Conservation (phyloP, 345 rosid species). For the Atalantia buxifolia region DNA sequence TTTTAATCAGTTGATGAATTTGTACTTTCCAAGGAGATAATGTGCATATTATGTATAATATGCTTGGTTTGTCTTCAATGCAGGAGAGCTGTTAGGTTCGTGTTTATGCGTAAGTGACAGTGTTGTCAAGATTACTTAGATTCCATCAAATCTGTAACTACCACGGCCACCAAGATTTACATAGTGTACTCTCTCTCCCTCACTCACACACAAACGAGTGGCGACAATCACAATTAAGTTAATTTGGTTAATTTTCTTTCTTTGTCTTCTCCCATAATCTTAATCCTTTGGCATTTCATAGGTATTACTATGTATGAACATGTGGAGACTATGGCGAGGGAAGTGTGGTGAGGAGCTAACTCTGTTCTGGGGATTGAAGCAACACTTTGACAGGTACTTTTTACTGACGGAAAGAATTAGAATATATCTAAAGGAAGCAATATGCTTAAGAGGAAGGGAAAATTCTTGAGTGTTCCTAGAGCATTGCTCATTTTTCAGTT, state of each 20-base stretch:
- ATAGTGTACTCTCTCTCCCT: slow-evolving; percentile 32
- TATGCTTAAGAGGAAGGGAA: not conserved
- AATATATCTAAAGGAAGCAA: not conserved
- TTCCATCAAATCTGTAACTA: not conserved
- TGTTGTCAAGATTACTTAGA: not conserved
- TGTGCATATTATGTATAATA: not conserved
- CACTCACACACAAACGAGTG: not conserved
- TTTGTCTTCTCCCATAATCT: not conserved
- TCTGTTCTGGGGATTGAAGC: slow-evolving; percentile 74
- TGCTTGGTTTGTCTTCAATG: slow-evolving; percentile 1
- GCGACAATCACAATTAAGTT: not conserved
- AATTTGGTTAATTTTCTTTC: not conserved
- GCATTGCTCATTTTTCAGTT: too few species aligned
- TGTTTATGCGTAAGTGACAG: not conserved
- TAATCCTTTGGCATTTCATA: not conserved
- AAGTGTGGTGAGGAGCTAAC: slow-evolving; percentile 72
- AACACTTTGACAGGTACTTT: slow-evolving; percentile 48
- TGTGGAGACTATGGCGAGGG: slow-evolving; percentile 86
- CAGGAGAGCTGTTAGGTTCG: not conserved
- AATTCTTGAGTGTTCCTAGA: too few species aligned
- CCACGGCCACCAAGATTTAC: slow-evolving; percentile 59
- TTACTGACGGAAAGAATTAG: not conserved
- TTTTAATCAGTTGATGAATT: not conserved
- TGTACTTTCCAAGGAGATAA: not conserved
- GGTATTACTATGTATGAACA: too few species aligned